Base-by-base conservation (phyloP, 192 early-diverging fungal species). In the Mortierella claussenii region DNA sequence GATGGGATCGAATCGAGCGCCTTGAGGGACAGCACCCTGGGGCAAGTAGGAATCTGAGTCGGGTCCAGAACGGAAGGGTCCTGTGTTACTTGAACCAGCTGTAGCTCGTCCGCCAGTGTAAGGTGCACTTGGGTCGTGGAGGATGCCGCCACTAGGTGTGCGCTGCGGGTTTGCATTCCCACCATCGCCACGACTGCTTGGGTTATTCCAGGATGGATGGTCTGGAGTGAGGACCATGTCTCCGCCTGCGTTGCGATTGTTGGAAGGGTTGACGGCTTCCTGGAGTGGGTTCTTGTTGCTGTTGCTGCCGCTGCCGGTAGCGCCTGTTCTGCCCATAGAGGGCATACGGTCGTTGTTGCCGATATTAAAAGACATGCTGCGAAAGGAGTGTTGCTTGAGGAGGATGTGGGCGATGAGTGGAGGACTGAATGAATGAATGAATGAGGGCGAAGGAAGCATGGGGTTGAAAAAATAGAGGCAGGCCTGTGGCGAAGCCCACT, bases 191-290 rank as follows among this genome's bases (percentile, higher is more conserved):
- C 11, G 3, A 4, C 57, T 13, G 43, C 9, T 17, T n/a, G n/a
- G n/a, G n/a, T 33, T 34, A 21, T 73, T 52, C 70, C 70, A 74
- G 20, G 70, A 42, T 31, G 70, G 70, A 30, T 74, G 70, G 30
- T 74, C 70, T 7, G 70, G 70, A 9, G 70, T 74, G 27, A 74
- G 42, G 26, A 74, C 49, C 70, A 74, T 74, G 26, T 74, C 70
- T 24, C 45, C 70, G 28, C 55, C 51, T 17, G 42, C 18, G 6
- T 40, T 33, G n/a, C n/a, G n/a, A 15, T 30, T 58, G 50, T 52
- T 54, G 43, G 62, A 37, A 15, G 60, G 55, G 31, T 74, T 46
- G 32, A 32, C 32, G 18, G 70, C 62, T 21, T 74, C 45, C 15
- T 42, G 45, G 1, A 65, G 62, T 0, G 70, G 70, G 43, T 65